Base-by-base conservation (phyloP, 768 basidiomycete species). In the Imleria badia region DNA sequence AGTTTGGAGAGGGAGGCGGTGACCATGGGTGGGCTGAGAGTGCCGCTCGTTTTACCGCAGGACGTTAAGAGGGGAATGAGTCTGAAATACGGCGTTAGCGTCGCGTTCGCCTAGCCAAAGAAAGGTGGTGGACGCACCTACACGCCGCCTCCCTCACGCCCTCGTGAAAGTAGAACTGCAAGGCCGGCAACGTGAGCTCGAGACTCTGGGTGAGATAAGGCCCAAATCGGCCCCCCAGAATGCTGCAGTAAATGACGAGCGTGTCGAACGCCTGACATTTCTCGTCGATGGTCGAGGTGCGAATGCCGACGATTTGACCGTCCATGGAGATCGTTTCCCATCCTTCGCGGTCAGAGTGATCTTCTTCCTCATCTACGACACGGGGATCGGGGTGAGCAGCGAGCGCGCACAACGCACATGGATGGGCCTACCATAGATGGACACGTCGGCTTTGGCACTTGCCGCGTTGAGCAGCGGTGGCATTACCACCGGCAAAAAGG, bases 241-340 rank as follows among this genome's bases (percentile, higher is more conserved):
- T 84, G 39, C 84, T 86, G 58, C 83, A 85, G 64, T 91, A 88
- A 20, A 91, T 87, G 14, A 91, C 83, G 8, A 93, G 77, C n/a
- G 89, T 91, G 64, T 91, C 89, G 60, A 92, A 91, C 3, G 91
- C 91, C 64, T 90, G 87, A 53, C 89, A 90, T 64, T 93, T 93
- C 60, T 94, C 90, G 64, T 93, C 91, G 61, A 94, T 84, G 1
- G 83, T 82, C 0, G 88, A 84, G 3, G 90, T 93, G 51, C 86
- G 81, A 58, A 93, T 89, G 2, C 87, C 88, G 23, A 91, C 78
- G 17, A 82, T 80, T 45, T 86, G 85, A 0, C 91, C 91, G 45
- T 91, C 88, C 77, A 91, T 82, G 7, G 78, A 76, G 55, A 92
- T 79, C 2, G 85, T 89, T 63, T 89, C 89, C 85, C 85, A 92